Base-by-base conservation (phyloP, 2,329 filamentous ascomycete species). In the Fusarium avenaceum region DNA sequence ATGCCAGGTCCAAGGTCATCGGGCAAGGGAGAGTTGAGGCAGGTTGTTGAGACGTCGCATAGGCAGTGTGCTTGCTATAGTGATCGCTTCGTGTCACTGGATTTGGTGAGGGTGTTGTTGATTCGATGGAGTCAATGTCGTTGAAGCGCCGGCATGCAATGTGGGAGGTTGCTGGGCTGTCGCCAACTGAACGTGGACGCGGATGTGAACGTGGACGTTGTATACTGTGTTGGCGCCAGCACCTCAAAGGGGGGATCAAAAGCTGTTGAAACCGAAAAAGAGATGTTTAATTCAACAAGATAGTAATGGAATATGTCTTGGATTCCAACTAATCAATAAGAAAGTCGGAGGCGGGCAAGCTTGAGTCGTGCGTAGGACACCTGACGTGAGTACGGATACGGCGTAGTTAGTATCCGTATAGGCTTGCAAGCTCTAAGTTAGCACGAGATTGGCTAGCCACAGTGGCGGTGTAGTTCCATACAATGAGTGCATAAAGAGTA, bases 1-100 rank as follows among this genome's bases (percentile, higher is more conserved):
- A 75, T 70, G 72, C 75, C 70, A 71, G 77, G 75, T 73, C 75
- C 75, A 77, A 75, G 77, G 79, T 83, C 83, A 86, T 85, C 81
- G 82, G 84, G 79, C 77, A 75, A 73, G 69, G 73, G 63, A 68
- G 61, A 67, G 52, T 65, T 38, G 58, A 65, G 52, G 63, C 47
- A 56, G 60, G 52, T 57, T 53, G 59, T 58, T 60, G 46, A 60
- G 48, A 53, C 53, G 67, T 63, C 63, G 74, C 75, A 77, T 77
- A 72, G 62, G 71, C 61, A 62, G 45, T 33, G 53, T 52, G 19
- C 49, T 40, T 50, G 24, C 14, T 46, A 17, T 33, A 49, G 32
- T 11, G 38, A 20, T 67, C 57, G 44, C 38, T 54, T 58, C 39
- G 63, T 50, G 22, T 45, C 20, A 54, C 57, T 52, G 26, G 26